Evolutionary conservation across 2,329 filamentous ascomycete genomes (phyloP).

Genomic region (Aspergillus awamori): DNA sequence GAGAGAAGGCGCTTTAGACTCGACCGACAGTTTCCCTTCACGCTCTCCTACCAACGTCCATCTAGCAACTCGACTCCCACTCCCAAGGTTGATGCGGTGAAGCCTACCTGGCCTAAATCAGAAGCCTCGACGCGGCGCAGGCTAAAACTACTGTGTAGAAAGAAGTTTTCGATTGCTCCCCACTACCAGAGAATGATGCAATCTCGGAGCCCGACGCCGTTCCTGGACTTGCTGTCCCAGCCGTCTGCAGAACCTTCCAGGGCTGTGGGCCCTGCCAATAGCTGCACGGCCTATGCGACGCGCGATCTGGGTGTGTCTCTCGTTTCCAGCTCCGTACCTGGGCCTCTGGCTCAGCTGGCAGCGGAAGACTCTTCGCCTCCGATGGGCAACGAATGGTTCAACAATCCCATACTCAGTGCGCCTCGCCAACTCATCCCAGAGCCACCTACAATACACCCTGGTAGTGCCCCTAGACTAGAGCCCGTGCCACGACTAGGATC

Average conservation of each 20-base stretch:
- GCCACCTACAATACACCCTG: conserved; percentile 19
- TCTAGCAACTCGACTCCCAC: conserved; percentile 55
- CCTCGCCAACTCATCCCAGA: conserved; percentile 9
- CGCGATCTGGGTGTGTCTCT: conserved; percentile 51
- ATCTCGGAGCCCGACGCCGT: conserved; percentile 63
- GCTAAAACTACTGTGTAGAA: conserved; percentile 62
- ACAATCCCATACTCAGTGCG: conserved; percentile 32
- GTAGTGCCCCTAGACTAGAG: conserved; percentile 22
- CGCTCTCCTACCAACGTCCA: conserved; percentile 41
- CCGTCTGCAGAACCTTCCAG: conserved; percentile 32
- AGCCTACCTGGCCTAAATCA: conserved; percentile 58
- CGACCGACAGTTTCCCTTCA: conserved; percentile 21
- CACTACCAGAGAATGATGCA: conserved; percentile 66
- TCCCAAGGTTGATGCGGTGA: conserved; percentile 31
- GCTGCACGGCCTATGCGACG: conserved; percentile 43
- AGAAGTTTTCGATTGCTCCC: conserved; percentile 63
- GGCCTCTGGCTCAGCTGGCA: conserved; percentile 39
- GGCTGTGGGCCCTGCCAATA: conserved; percentile 26
- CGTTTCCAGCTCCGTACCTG: conserved; percentile 44
- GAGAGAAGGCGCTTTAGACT: conserved; percentile 47
- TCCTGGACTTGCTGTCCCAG: conserved; percentile 44
- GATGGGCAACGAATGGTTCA: conserved; percentile 39
- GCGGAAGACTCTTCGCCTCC: conserved; percentile 29
- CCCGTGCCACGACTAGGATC: conserved; percentile 51
- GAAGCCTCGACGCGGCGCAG: conserved; percentile 62